Base-by-base conservation (phyloP, 2,329 filamentous ascomycete genomes). In the Neonectria ditissima region DNA sequence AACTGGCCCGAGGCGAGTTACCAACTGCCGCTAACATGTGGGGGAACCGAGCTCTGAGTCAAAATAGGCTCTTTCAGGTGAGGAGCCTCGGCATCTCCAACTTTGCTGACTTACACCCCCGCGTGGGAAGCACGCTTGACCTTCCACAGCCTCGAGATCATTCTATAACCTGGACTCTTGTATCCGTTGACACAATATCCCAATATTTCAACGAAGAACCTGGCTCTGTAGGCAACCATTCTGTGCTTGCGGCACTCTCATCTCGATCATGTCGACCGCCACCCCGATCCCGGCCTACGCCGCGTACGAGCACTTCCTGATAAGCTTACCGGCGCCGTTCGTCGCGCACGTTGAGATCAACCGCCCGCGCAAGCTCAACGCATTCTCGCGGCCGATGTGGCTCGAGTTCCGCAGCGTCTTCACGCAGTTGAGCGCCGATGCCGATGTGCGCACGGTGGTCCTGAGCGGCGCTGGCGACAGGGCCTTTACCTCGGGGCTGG, bases 341-440 rank as follows among this genome's bases (percentile, higher is more conserved):
- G 90, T 97, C 52, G 92, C 90, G n/a, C 93, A 97, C 77, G 91
- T 98, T 63, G 91, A 97, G 80, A 97, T 97, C 80, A 94, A 97
- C 82, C 88, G 94, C 1, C 89, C 94, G 1, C 80, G 88, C 69
- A 97, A 97, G 82, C 83, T 97, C 77, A 98, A 98, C 78, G 89
- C 94, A 68, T 97, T 97, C 78, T 86, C 89, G 69, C 89, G 93
- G 77, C 82, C 87, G 57, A 95, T 97, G 89, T 97, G 94, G 93
- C 82, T 90, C 56, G 93, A 97, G 81, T 84, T 97, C 67, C 87
- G 89, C 59, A 74, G 78, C 13, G 84, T 97, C 69, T 96, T 98
- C 82, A 79, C 82, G 60, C 84, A 86, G 65, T 87, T 97, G 65
- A 94, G 92, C 44, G 76, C 81, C 64, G 91, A 94, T 79, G 82